Evolutionary conservation across 2,329 filamentous ascomycete genomes (phyloP).

Genomic region (Cercospora nicotianae): DNA sequence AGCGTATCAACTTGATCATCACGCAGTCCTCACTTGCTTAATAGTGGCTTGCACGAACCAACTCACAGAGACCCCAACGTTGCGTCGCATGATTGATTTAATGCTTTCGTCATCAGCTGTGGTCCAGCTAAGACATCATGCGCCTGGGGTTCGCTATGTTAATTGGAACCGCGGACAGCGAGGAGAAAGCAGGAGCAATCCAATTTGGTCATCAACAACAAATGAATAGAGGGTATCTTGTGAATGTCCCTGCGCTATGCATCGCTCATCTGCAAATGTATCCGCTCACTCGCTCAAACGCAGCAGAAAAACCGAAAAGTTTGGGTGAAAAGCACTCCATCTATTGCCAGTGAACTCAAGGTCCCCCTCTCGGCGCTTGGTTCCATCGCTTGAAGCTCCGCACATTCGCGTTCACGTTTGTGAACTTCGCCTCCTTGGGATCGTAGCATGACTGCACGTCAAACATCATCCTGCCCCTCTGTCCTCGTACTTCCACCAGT

Average conservation of each 20-base stretch:
- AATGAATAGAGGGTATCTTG: slow-evolving; percentile 5
- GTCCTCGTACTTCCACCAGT: slow-evolving; percentile 49
- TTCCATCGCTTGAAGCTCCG: slow-evolving; percentile 38
- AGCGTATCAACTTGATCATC: neutral
- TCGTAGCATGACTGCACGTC: slow-evolving; percentile 50
- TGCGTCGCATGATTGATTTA: neutral
- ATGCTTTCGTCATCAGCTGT: neutral
- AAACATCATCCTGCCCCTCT: slow-evolving; percentile 44
- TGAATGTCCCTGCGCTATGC: slow-evolving; percentile 8
- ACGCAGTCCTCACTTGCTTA: neutral
- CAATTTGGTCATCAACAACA: neutral
- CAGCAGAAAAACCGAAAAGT: slow-evolving; percentile 11
- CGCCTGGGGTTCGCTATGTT: neutral
- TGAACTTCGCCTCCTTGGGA: slow-evolving; percentile 43
- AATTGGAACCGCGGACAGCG: neutral
- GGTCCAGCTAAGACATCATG: neutral
- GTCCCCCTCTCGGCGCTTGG: slow-evolving; percentile 44
- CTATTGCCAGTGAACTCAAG: slow-evolving; percentile 27
- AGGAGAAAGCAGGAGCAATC: neutral
- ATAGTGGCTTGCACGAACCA: neutral
- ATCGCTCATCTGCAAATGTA: slow-evolving; percentile 8
- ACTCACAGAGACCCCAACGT: neutral
- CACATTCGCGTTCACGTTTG: slow-evolving; percentile 35
- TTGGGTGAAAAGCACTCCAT: neutral
- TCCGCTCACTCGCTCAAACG: slow-evolving; percentile 20